A percentile compares a stretch with the other conserved stretches of the same genome.
Conservation (phyloP, 73 alveolate species). For the Tetrahymena elliotti region DNA sequence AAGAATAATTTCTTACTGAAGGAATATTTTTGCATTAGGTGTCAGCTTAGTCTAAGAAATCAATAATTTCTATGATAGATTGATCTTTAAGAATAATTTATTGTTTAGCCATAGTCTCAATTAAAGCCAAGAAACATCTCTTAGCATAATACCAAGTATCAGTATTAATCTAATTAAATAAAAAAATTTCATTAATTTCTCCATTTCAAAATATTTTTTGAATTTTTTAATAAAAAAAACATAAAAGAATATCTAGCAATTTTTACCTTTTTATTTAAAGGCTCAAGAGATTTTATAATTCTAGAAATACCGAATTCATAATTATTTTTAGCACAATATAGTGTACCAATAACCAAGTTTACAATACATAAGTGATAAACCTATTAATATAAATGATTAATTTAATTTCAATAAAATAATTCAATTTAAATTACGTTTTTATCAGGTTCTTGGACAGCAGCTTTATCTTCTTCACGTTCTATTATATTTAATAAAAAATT, state of each 20-base stretch:
- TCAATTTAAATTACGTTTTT: slow-evolving; percentile 20
- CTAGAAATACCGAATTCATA: slow-evolving; percentile 97
- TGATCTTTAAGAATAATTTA: slow-evolving; percentile 92
- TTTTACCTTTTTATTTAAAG: slow-evolving; percentile 72
- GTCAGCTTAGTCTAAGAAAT: slow-evolving; percentile 98
- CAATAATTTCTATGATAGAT: slow-evolving; percentile 78
- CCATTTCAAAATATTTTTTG: not conserved
- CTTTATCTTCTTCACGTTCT: slow-evolving; percentile 92
- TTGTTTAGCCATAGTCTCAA: slow-evolving; percentile 95
- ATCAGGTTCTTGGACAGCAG: slow-evolving; percentile 72
- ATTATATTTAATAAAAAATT: no score
- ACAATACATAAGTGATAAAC: slow-evolving; percentile 98
- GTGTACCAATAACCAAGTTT: slow-evolving; percentile 93
- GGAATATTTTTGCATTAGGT: slow-evolving; percentile 89
- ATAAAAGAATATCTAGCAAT: not conserved
- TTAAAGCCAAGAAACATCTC: slow-evolving; percentile 94
- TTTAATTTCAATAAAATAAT: not conserved
- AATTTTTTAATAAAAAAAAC: no score
- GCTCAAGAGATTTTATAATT: slow-evolving; percentile 93
- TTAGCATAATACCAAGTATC: slow-evolving; percentile 96
- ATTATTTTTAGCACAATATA: slow-evolving; percentile 84
- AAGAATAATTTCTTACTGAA: slow-evolving; percentile 52
- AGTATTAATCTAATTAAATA: slow-evolving; percentile 6
- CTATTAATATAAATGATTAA: not conserved
- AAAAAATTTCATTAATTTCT: not conserved